phyloP scores from a whole-genome alignment of 495 filamentous ascomycete genomes.

The Lasiosphaeria hispida region DNA sequence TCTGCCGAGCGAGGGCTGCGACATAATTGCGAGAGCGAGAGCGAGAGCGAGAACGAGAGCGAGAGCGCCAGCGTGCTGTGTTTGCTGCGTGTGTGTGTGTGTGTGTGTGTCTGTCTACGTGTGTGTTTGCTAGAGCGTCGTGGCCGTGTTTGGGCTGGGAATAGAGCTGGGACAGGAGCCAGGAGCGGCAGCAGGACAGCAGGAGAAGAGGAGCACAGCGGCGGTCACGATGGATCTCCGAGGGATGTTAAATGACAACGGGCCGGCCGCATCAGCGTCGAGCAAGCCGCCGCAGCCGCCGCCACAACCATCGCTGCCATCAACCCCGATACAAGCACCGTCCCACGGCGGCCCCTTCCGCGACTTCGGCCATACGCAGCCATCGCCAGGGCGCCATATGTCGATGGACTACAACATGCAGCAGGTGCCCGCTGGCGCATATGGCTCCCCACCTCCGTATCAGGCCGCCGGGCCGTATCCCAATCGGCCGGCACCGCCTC shows the following conservation, averaged over 20 bases:
- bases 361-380: conserved; percentile 44
- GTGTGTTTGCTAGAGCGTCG: too few relatives aligned
- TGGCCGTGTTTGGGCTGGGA: too few relatives aligned
- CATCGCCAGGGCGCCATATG: conserved; percentile 39
- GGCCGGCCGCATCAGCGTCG: conserved; percentile 25
- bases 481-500: conserved; percentile 39
- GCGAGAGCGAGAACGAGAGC: not conserved
- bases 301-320: conserved; percentile 37
- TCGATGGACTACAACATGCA: conserved; percentile 39
- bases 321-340: conserved; percentile 46
- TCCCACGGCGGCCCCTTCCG: conserved; percentile 42
- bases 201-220: not conserved
- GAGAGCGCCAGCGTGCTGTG: not conserved
- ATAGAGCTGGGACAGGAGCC: not conserved
- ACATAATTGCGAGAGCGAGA: conserved; percentile 11
- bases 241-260: conserved; percentile 52
- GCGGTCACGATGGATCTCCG: conserved; percentile 52
- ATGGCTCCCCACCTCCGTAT: conserved; percentile 42
- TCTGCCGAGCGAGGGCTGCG: conserved; percentile 11
- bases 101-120: too few relatives aligned
- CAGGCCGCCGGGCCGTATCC: conserved; percentile 39
- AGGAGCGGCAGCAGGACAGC: conserved; percentile 1
- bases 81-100: too few relatives aligned
- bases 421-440: conserved; percentile 29
- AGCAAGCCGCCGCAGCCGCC: conserved; percentile 26